Evolutionary conservation across 169 alveolate genomes (phyloP).

Genomic region (Eimeria acervulina): DNA sequence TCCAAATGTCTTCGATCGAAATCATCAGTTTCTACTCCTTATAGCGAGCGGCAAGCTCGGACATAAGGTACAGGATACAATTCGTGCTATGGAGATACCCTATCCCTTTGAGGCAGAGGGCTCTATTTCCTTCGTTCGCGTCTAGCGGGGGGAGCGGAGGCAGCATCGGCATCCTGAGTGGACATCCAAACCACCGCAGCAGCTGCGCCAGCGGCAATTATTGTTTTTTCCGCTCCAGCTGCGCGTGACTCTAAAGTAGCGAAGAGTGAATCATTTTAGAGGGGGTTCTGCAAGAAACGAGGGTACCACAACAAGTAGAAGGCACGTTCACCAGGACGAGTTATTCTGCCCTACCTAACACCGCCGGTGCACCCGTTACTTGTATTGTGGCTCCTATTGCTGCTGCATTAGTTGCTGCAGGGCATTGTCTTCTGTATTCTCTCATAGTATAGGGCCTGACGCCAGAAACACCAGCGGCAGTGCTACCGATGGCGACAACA

Average conservation of each 20-base stretch:
- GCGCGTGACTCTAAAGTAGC: background rate
- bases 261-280: background rate
- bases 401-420: background rate
- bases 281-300: background rate
- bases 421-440: background rate
- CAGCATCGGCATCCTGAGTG: background rate
- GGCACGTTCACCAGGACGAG: background rate
- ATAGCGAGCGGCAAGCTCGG: no score
- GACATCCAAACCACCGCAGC: background rate
- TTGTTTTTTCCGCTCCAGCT: background rate
- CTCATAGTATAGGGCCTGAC: background rate
- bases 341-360: background rate
- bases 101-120: no score
- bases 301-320: background rate
- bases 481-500: background rate
- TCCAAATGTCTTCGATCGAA: no score
- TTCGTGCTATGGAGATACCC: no score
- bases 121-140: no score
- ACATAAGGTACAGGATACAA: no score
- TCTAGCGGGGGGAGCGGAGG: background rate
- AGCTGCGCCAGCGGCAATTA: background rate
- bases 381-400: background rate
- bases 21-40: no score
- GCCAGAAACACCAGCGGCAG: background rate
- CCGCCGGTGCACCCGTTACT: background rate